Evolutionary conservation across 225 moss, liverwort and hornwort genomes (phyloP).

Genomic region (Climacium dendroides): DNA sequence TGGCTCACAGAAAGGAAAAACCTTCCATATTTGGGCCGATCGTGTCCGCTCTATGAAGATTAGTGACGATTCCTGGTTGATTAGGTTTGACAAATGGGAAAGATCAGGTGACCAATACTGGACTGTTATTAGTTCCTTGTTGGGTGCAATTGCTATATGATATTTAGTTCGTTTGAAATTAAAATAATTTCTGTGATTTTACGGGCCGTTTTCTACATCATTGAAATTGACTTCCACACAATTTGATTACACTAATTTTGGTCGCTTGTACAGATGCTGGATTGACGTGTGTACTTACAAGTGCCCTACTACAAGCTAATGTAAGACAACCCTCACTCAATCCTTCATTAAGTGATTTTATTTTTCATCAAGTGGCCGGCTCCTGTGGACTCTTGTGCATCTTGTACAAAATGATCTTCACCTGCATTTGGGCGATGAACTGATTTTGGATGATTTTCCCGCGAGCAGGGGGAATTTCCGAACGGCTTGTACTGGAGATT

Average conservation of each 20-base stretch:
- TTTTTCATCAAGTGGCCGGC: background rate
- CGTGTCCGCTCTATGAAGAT: constrained; percentile 34
- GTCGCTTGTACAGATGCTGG: constrained; percentile 8
- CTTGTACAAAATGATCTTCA: background rate
- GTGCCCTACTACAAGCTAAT: constrained; percentile 23
- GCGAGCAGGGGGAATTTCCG: constrained; percentile 55
- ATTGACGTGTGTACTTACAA: constrained; percentile 23
- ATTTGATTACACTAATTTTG: background rate
- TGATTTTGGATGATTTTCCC: background rate
- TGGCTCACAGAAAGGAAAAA: constrained; percentile 29
- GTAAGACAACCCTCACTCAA: background rate
- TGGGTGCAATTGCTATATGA: background rate
- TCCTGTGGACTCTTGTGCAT: background rate
- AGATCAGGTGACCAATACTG: constrained; percentile 22
- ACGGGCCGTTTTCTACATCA: background rate
- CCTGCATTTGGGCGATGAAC: background rate
- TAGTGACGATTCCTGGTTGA: constrained; percentile 34
- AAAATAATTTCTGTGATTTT: background rate
- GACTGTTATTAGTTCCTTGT: background rate
- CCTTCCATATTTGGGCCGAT: constrained; percentile 30
- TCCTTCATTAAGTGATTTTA: background rate
- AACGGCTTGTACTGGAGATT: constrained; percentile 69
- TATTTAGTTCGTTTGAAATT: background rate
- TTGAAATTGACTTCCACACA: background rate
- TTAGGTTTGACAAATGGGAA: constrained; percentile 52